These are phyloP conservation scores for Cryphonectria parasitica DNA, from an alignment of 2,329 filamentous ascomycete species.

Conservation along the genomic window DNA sequence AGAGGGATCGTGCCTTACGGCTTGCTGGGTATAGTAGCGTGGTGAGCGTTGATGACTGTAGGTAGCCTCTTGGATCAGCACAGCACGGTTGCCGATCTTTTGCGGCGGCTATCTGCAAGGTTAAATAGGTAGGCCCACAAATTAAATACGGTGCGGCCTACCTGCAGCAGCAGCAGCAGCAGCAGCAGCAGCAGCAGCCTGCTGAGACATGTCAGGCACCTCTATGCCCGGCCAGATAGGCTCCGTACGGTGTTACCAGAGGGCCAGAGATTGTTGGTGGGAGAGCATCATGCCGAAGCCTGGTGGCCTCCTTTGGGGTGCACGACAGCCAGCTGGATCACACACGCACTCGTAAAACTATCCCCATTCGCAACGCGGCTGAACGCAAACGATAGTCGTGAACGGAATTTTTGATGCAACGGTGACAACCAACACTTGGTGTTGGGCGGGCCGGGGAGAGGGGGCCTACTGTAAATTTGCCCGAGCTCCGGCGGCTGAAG, in stretches of 20 bases:
- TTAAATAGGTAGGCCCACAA: conserved; percentile 1
- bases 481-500: neutral
- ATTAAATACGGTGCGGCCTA: conserved; percentile 12
- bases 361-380: neutral
- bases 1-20: neutral
- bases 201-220: conserved; percentile 25
- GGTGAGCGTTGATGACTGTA: neutral
- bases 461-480: neutral
- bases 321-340: conserved; percentile 2
- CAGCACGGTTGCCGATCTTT: neutral
- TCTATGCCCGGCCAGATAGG: conserved; percentile 12
- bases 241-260: conserved; percentile 17
- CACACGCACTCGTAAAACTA: conserved; percentile 4
- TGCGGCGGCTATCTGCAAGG: conserved; percentile 3
- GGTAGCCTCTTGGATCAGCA: neutral
- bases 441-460: too few species aligned
- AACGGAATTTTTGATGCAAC: neutral
- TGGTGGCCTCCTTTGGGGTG: conserved; percentile 12
- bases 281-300: conserved; percentile 13
- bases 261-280: conserved; percentile 10
- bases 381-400: neutral
- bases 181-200: conserved; percentile 15
- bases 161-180: conserved; percentile 14
- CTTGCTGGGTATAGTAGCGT: neutral
- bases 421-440: neutral